Evolutionary conservation across 1,139 yeast genomes (phyloP), one percentile per base, ranked within the genome.

Genomic region (Taphrina wiesneri): DNA sequence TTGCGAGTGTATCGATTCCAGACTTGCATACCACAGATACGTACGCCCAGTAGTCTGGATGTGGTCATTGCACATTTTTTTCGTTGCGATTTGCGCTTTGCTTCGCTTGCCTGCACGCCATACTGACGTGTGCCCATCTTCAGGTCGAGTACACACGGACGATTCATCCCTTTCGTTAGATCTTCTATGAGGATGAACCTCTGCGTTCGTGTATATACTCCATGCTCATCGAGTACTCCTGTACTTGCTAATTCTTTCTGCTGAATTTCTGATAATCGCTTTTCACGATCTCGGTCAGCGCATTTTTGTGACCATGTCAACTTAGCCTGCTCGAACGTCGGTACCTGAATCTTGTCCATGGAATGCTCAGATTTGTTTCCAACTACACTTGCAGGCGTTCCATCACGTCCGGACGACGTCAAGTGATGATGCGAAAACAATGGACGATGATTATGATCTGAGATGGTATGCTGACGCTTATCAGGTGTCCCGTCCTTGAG

Each of bases 121-220:
- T 93, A 93, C 76, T 95, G 99, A 65, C 99, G 82, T 0, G 99
- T 92, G 0, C 99, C 99, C 98, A 95, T 93, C 75, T 95, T 95
- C 71, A 95, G 81, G 76, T 95, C 99, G 68, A 95, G 79, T 0
- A 93, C 98, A 75, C 97, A 91, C 0, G 99, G 98, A 69, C 83
- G 83, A 39, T 77, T 79, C 86, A 93, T 85, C 39, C 90, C 90
- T 63, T 86, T 83, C 0, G 98, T 92, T 65, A 95, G 78, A 77
- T 95, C 99, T 74, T 95, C 99, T 65, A 92, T 79, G n/a, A 95
- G 78, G 46, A 95, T 88, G 73, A 91, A 91, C 71, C 95, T 80
- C 75, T 89, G 96, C 60, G 87, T 85, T 63, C 87, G 74, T 2
- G 77, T 73, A 59, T 72, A 70, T 17, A 26, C 28, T 5, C 51